Conservation (phyloP, 768 basidiomycete species). For the Crepidotus variabilis region DNA sequence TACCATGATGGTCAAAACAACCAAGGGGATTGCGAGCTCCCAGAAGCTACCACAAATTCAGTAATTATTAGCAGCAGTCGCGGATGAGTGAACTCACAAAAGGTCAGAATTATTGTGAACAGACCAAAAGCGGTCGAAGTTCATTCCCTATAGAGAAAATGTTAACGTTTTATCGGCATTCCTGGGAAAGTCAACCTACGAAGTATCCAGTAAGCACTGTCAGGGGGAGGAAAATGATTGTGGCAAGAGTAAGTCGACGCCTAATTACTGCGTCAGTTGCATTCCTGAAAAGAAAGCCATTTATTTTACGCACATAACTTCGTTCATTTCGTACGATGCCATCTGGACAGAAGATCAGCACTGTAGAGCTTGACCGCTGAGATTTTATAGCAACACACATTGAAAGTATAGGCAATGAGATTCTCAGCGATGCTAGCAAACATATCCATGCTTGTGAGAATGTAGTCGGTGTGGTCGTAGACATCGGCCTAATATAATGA, state of each 20-base stretch:
- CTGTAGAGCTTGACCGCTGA: not conserved
- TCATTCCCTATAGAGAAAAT: slow-evolving; percentile 52
- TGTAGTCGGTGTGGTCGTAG: slow-evolving; percentile 73
- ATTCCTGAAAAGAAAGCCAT: not conserved
- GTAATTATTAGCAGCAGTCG: not conserved
- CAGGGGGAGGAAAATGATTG: slow-evolving; percentile 68
- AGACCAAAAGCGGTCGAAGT: slow-evolving; percentile 52
- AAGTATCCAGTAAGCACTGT: slow-evolving; percentile 72
- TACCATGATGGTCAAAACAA: slow-evolving; percentile 47
- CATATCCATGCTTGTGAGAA: slow-evolving; percentile 67
- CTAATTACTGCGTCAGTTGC: slow-evolving; percentile 22
- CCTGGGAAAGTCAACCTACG: slow-evolving; percentile 18
- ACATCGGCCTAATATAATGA: slow-evolving; percentile 56
- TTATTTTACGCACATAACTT: slow-evolving; percentile 52
- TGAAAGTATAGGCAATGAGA: slow-evolving; percentile 71
- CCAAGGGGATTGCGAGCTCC: slow-evolving; percentile 58
- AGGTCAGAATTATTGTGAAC: slow-evolving; percentile 42
- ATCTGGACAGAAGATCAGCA: slow-evolving; percentile 35
- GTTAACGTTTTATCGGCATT: not conserved
- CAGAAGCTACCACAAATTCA: slow-evolving; percentile 47
- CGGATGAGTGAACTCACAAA: slow-evolving; percentile 30
- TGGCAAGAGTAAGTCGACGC: slow-evolving; percentile 64
- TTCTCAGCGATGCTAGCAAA: slow-evolving; percentile 70
- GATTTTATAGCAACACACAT: slow-evolving; percentile 37
- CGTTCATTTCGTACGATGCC: slow-evolving; percentile 73